Evolutionary conservation across 2,329 filamentous ascomycete species (phyloP), one percentile per base, ranked within the genome.

Genomic region (Verticillium klebahnii): DNA sequence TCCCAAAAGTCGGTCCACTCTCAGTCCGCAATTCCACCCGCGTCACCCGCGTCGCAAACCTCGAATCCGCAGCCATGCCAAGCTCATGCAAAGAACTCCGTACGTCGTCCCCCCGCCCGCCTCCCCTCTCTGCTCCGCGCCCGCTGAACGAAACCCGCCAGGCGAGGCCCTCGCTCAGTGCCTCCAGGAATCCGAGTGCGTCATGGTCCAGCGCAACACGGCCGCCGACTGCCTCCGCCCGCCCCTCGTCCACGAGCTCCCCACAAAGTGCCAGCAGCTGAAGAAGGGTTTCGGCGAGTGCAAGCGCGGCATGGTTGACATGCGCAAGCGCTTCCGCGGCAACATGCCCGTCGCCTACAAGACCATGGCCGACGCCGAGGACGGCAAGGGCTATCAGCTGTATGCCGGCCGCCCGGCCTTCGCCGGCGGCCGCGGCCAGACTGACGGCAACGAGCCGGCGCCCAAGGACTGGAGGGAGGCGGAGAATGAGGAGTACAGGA

Each of bases 261-360:
- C 95, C 23, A 89, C 85, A 29, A 89, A 90, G 77, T 99, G 95
- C 78, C 92, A 94, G 74, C 94, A 97, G 77, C 85, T 99, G 63
- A 92, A 94, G 75, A 93, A 92, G 75, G 92, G 93, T 56, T 95
- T 96, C 71, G 91, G 92, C 74, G 92, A 97, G 74, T 99, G 95
- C 85, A 96, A 96, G 72, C 90, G 94, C 67, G 95, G 95, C 67
- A 87, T 96, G 87, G 90, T 98, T 69, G 95, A 99, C 75, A 99
- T 99, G 95, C 91, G 95, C 75, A 98, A 98, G 80, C 90, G 95
- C 37, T 98, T 99, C 78, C 87, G 95, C 61, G 95, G 95, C 62
- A 98, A 98, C 80, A 87, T 92, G 74, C 93, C 95, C 60, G 88
- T 96, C 67, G 82, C 86, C 29, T 85, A 89, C 67, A 82, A 80